Conservation (phyloP, 225 moss, liverwort and hornwort genomes). For the Polytrichum formosum region DNA sequence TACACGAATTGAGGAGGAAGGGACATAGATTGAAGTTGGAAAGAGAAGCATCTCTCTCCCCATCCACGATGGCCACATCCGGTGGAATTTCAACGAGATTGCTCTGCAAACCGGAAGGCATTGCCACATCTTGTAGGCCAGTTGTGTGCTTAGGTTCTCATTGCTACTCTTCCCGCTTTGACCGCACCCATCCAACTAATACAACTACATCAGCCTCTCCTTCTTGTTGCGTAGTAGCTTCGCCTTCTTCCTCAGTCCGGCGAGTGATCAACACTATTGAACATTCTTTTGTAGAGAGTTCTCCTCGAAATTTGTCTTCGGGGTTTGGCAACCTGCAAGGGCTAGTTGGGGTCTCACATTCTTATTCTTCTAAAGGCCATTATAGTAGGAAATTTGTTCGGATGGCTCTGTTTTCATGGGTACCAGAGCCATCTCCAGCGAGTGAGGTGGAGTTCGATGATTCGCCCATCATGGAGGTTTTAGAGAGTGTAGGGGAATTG, state of each 20-base stretch:
- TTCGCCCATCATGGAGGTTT: slow-evolving; percentile 44
- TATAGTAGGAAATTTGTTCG: slow-evolving; percentile 19
- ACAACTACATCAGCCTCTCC: too few species aligned
- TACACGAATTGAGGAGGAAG: too few species aligned
- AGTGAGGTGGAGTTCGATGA: slow-evolving; percentile 40
- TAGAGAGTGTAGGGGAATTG: slow-evolving; percentile 59
- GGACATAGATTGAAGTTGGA: too few species aligned
- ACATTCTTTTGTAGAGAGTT: slow-evolving; percentile 16
- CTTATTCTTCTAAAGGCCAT: neutral
- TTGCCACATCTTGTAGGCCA: slow-evolving; percentile 31
- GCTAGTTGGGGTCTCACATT: slow-evolving; percentile 8
- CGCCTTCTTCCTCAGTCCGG: slow-evolving; percentile 16
- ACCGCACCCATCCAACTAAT: slow-evolving; percentile 8
- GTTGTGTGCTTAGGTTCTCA: slow-evolving; percentile 32
- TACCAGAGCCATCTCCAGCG: slow-evolving; percentile 39
- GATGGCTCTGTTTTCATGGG: slow-evolving; percentile 49
- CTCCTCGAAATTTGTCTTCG: neutral
- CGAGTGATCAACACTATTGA: slow-evolving; percentile 39
- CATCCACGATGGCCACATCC: slow-evolving; percentile 9
- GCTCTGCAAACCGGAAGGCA: slow-evolving; percentile 30
- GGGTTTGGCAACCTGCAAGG: slow-evolving; percentile 19
- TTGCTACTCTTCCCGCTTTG: slow-evolving; percentile 26
- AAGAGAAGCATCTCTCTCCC: too few species aligned
- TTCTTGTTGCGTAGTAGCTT: too few species aligned
- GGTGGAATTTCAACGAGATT: slow-evolving; percentile 30